Evolutionary conservation across 2,329 filamentous ascomycete species (phyloP).

Genomic region (Karstenula rhodostoma): DNA sequence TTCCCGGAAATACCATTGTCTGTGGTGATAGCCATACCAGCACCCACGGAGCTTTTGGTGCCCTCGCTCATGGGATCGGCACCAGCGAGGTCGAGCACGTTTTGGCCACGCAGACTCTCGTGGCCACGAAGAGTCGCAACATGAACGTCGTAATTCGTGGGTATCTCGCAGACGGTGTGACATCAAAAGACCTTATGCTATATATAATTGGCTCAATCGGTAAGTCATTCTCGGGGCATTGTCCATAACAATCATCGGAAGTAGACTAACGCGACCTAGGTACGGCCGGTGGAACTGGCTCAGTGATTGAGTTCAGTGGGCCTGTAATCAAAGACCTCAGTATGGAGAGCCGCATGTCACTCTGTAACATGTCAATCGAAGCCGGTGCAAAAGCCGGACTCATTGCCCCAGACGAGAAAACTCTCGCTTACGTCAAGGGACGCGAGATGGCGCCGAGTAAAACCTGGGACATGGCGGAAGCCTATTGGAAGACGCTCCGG

Average conservation of each 20-base stretch:
- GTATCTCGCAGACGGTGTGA: slow-evolving; percentile 86
- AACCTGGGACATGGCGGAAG: slow-evolving; percentile 87
- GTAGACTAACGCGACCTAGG: background rate
- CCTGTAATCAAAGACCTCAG: slow-evolving; percentile 88
- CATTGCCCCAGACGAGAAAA: slow-evolving; percentile 93
- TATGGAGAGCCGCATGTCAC: slow-evolving; percentile 98
- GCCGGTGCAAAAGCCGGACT: slow-evolving; percentile 93
- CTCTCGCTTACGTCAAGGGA: slow-evolving; percentile 94
- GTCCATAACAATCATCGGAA: background rate
- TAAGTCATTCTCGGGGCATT: background rate
- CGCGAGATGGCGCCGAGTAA: slow-evolving; percentile 86
- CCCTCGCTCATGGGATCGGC: slow-evolving; percentile 95
- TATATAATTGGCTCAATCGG: slow-evolving; percentile 93
- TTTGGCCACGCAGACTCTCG: slow-evolving; percentile 91
- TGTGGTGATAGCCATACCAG: slow-evolving; percentile 98
- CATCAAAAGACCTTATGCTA: slow-evolving; percentile 93
- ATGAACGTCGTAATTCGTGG: slow-evolving; percentile 98
- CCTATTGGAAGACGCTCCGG: slow-evolving; percentile 86
- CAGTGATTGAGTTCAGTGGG: slow-evolving; percentile 96
- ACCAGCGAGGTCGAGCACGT: slow-evolving; percentile 99
- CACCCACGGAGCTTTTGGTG: slow-evolving; percentile 95
- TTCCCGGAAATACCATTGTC: slow-evolving; percentile 94
- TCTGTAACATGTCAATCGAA: slow-evolving; percentile 99
- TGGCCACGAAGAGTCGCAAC: slow-evolving; percentile 96
- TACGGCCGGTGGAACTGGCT: slow-evolving; percentile 91